Base-by-base conservation (phyloP, 1,139 yeast species). In the Entelexis sorbosivorans region DNA sequence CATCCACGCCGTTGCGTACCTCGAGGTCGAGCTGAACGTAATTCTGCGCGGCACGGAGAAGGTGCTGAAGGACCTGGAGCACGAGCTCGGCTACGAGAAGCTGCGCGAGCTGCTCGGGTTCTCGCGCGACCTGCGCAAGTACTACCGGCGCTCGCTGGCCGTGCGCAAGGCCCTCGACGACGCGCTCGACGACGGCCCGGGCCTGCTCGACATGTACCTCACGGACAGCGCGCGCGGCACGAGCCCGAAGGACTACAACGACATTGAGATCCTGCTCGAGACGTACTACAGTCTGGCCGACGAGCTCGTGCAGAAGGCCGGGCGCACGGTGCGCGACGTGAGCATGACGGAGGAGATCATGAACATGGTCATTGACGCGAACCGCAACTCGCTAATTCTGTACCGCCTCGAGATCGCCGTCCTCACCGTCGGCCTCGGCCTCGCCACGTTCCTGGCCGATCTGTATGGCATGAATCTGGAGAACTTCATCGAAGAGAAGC, bases 381-480 rank as follows among this genome's bases (percentile, higher is more conserved):
- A 88, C 63, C 79, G 97, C 68, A 89, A 89, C 68, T 81, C 95
- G 7, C 73, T 91, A 56, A 89, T 91, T 96, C 73, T 91, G 52
- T 79, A 85, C 60, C 96, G 91, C 60, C 69, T 91, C 58, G 81
- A 85, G 61, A 79, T 89, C 38, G 80, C 96, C 0, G 83, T 91
- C 35, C 87, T 87, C 56, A 84, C 97, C 0, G 67, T 91, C 42
- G 95, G 95, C 0, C 74, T 81, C 58, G 80, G 95, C 1, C 83
- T 88, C 14, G 95, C 95, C 1, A 81, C 83, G 14, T 69, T 81
- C 40, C 65, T 83, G 17, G 78, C 89, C 1, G 96, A 96, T 1
- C 73, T 91, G 54, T 91, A 87, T 64, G 98, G 98, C 39, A 91
- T 91, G 98, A 91, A 91, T 65, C 71, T 91, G 64, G 86, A 85